Conservation (phyloP, 306 rosid genomes). For the Crotalaria pallida region DNA sequence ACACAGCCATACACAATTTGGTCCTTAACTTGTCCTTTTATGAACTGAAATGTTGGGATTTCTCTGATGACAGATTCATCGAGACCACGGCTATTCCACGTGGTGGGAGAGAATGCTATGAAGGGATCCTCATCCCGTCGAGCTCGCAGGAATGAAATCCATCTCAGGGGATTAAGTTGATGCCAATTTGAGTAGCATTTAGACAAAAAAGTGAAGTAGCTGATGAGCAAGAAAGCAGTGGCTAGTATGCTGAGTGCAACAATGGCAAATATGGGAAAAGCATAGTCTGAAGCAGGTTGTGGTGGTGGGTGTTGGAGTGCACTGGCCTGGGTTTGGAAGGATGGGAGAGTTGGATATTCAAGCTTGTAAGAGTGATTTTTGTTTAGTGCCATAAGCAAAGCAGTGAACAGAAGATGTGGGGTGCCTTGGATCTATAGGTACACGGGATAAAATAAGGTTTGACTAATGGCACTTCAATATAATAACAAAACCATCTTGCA, state of each 20-base stretch:
- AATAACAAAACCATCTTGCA: conserved; percentile 2
- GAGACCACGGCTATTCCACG: conserved; percentile 42
- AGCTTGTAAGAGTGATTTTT: conserved; percentile 28
- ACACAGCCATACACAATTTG: conserved; percentile 43
- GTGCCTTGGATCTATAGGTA: conserved; percentile 8
- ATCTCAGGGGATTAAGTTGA: conserved; percentile 37
- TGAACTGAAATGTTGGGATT: conserved; percentile 55
- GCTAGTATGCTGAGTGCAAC: conserved; percentile 43
- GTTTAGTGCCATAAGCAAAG: conserved; percentile 35
- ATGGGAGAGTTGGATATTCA: conserved; percentile 36
- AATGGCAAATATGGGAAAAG: conserved; percentile 50
- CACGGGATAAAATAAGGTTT: conserved; percentile 15
- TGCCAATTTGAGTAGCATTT: conserved; percentile 52
- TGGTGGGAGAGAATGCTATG: conserved; percentile 49
- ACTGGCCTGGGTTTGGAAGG: conserved; percentile 25
- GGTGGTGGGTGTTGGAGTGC: conserved; percentile 5
- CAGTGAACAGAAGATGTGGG: conserved; percentile 11
- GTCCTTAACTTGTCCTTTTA: conserved; percentile 21
- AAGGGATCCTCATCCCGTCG: conserved; percentile 48
- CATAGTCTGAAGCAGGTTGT: conserved; percentile 36
- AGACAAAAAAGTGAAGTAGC: conserved; percentile 46
- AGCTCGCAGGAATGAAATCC: conserved; percentile 33
- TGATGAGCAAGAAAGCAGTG: conserved; percentile 42
- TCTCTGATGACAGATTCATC: conserved; percentile 49
- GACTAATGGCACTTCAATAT: not conserved